phyloP scores from a whole-genome alignment of 805 yeast genomes.

The Dipodascus albidus region DNA sequence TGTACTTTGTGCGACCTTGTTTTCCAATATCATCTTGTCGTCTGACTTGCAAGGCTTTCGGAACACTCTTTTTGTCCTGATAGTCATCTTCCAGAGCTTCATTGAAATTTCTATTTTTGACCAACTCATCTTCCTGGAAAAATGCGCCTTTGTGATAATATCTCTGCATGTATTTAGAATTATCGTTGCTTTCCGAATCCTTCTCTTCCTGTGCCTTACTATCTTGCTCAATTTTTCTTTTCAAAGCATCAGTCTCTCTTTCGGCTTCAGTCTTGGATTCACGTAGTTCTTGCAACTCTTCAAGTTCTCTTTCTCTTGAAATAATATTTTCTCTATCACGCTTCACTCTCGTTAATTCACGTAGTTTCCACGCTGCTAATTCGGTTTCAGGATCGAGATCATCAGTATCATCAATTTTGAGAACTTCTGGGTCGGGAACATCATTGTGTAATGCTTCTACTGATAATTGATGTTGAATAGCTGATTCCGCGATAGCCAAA shows the following conservation, averaged over 20 bases:
- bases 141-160: conserved; percentile 27
- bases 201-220: conserved; percentile 9
- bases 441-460: conserved; percentile 15
- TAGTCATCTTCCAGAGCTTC: conserved; percentile 24
- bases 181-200: conserved; percentile 4
- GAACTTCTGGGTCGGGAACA: conserved; percentile 15
- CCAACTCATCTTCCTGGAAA: conserved; percentile 22
- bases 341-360: conserved; percentile 29
- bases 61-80: conserved; percentile 19
- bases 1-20: conserved; percentile 21
- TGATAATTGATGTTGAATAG: conserved; percentile 18
- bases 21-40: conserved; percentile 17
- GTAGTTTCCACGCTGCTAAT: conserved; percentile 29
- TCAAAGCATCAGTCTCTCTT: conserved; percentile 20
- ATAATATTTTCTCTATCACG: conserved; percentile 29
- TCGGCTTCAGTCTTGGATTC: conserved; percentile 14
- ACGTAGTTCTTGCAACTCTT: conserved; percentile 16
- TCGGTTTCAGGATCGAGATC: conserved; percentile 42
- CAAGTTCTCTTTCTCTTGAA: conserved; percentile 25
- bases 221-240: conserved; percentile 12
- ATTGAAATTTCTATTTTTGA: conserved; percentile 22
- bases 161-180: conserved; percentile 17
- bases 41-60: conserved; percentile 22
- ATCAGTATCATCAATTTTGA: conserved; percentile 47
- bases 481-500: conserved; percentile 20